Base-by-base conservation (phyloP, 1,284 basidiomycete genomes). In the Malassezia furfur region DNA sequence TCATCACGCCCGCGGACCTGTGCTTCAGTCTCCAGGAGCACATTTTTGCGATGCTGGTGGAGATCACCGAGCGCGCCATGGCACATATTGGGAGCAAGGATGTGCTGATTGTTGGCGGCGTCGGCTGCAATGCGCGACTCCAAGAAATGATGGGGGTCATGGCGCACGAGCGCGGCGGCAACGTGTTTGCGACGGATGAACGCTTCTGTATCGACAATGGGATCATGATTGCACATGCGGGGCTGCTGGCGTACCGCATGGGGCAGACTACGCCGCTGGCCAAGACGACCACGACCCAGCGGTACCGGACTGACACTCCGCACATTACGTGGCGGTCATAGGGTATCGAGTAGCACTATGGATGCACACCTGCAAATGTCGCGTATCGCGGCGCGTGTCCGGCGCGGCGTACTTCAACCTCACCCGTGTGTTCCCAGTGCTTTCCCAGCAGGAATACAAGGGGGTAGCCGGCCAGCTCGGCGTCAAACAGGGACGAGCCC, bases 131-230 rank as follows among this genome's bases (percentile, higher is more conserved):
- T 68, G 82, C 83, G 68, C 80, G 93, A 49, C 77, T 99, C 46
- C 94, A 98, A 77, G 83, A 93, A 62, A 99, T 99, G 94, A 98
- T 99, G 94, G 86, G 85, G 14, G 84, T 89, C 60, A 98, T 99
- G 94, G 89, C 89, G 1, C 74, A 79, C 57, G 94, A 98, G 75
- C 82, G 94, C 21, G 84, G 82, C 34, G 94, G 93, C 0, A 82
- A 81, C 48, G 85, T 98, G 8, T 98, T 96, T 76, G 90, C 91
- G 0, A 98, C 89, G 0, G 94, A 99, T 76, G 91, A 96, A 77
- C 81, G 90, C 52, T 96, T 94, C 77, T 96, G 93, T 76, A 96
- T 99, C 61, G 94, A 99, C 77, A 99, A 99, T 70, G 94, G 94
- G 2, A 93, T 98, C 70, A 99, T 99, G 94, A 98, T 99, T 54